These are phyloP conservation scores for Pseudomonodictys pantanalensis DNA, from an alignment of 495 filamentous ascomycete genomes.

Conservation along the genomic window DNA sequence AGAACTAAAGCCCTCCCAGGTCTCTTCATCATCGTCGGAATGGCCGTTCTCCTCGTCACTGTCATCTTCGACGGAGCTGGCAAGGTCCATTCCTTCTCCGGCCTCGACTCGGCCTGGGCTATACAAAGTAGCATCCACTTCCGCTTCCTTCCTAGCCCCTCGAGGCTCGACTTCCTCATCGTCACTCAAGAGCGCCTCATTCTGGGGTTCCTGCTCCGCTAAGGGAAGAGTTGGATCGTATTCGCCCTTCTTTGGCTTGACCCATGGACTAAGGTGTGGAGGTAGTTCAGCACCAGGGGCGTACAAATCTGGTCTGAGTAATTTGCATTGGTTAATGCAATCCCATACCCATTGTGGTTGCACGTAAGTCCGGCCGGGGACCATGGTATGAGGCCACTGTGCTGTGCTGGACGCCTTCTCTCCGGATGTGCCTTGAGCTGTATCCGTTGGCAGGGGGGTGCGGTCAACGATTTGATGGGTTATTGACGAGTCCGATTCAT, in stretches of 20 bases:
- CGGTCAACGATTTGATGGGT: slow-evolving; percentile 97
- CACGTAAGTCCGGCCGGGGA: slow-evolving; percentile 85
- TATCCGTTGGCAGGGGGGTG: slow-evolving; percentile 60
- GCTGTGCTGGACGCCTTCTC: slow-evolving; percentile 15
- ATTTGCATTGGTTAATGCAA: slow-evolving; percentile 80
- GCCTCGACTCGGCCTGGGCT: slow-evolving; percentile 45
- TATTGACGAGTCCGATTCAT: slow-evolving; percentile 81
- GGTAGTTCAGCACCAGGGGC: slow-evolving; percentile 84
- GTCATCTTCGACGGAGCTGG: slow-evolving; percentile 45
- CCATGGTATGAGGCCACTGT: slow-evolving; percentile 56
- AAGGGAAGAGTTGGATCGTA: slow-evolving; percentile 86
- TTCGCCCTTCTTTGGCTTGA: slow-evolving; percentile 74
- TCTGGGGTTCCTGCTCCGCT: slow-evolving; percentile 73
- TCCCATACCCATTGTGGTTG: slow-evolving; percentile 99
- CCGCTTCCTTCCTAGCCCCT: slow-evolving; percentile 40
- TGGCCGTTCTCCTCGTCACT: no score
- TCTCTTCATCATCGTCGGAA: slow-evolving; percentile 48
- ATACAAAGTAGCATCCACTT: slow-evolving; percentile 33
- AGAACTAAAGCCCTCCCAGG: slow-evolving; percentile 28
- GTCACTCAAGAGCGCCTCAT: slow-evolving; percentile 66
- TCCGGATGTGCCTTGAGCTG: slow-evolving; percentile 53
- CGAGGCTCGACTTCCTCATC: slow-evolving; percentile 51
- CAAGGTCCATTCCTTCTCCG: slow-evolving; percentile 60
- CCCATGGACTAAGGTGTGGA: slow-evolving; percentile 94
- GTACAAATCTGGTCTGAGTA: slow-evolving; percentile 85